Conservation (phyloP, 495 filamentous ascomycete genomes). For the Trichodelitschia bisporula region DNA sequence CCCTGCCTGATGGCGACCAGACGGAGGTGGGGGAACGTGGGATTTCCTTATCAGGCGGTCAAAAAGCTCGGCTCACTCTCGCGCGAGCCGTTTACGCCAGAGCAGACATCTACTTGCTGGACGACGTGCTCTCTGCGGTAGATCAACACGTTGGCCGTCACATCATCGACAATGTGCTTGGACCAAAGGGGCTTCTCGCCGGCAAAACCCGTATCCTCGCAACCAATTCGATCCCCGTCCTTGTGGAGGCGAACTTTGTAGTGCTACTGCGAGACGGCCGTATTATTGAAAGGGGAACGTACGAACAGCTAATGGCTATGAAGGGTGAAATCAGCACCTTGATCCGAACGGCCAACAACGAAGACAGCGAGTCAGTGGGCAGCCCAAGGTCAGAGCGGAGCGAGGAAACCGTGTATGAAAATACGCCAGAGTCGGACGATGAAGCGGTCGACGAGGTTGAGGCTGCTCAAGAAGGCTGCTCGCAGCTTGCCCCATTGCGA, state of each 20-base stretch:
- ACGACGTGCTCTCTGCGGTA: constrained; percentile 86
- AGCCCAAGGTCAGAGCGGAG: constrained; percentile 23
- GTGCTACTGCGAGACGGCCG: constrained; percentile 59
- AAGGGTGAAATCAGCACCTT: constrained; percentile 73
- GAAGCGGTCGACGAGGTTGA: constrained; percentile 34
- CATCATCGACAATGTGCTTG: constrained; percentile 81
- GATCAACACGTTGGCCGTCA: constrained; percentile 95
- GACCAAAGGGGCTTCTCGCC: constrained; percentile 53
- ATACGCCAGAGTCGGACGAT: constrained; percentile 19
- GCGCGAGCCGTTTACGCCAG: constrained; percentile 91
- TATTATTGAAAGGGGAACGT: constrained; percentile 71
- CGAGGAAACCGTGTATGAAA: constrained; percentile 32
- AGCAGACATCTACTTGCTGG: constrained; percentile 88
- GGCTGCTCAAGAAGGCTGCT: constrained; percentile 42
- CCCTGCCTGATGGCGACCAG: constrained; percentile 84
- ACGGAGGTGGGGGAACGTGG: constrained; percentile 94
- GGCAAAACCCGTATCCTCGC: constrained; percentile 84
- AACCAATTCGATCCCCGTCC: constrained; percentile 84
- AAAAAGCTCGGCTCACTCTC: constrained; percentile 87
- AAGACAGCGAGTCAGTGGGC: constrained; percentile 27
- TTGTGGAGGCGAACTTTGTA: constrained; percentile 72
- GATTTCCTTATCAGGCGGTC: constrained; percentile 89
- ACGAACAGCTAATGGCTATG: constrained; percentile 76
- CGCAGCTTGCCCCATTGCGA: constrained; percentile 47
- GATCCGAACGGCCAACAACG: constrained; percentile 48